phyloP scores from a whole-genome alignment of 768 basidiomycete species.

The Amanita brunnescens region DNA sequence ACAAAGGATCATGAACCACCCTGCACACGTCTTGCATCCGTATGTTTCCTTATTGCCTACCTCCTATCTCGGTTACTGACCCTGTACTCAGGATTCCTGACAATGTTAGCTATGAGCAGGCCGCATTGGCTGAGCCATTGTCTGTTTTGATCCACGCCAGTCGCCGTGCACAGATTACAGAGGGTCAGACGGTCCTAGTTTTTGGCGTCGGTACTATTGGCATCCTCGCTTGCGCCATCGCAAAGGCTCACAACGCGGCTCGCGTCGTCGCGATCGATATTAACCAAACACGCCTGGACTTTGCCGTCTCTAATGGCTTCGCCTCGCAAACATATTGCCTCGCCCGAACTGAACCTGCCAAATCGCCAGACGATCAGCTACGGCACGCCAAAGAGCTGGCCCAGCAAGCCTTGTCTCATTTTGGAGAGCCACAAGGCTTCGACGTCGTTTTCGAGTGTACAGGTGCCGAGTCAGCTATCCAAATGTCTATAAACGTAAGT shows the following conservation, averaged over 20 bases:
- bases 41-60: slow-evolving; percentile 32
- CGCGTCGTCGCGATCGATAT: slow-evolving; percentile 78
- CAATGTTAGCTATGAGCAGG: slow-evolving; percentile 65
- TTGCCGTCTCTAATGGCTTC: slow-evolving; percentile 70
- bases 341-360: slow-evolving; percentile 37
- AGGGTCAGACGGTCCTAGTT: slow-evolving; percentile 71
- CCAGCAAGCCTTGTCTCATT: slow-evolving; percentile 40
- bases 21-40: slow-evolving; percentile 80
- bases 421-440: slow-evolving; percentile 67
- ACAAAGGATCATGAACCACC: slow-evolving; percentile 83
- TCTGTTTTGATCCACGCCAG: slow-evolving; percentile 74
- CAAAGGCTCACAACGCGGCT: slow-evolving; percentile 60
- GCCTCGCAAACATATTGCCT: slow-evolving; percentile 65
- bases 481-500: slow-evolving; percentile 84
- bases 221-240: slow-evolving; percentile 78
- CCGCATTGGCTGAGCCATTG: slow-evolving; percentile 88
- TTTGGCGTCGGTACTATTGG: slow-evolving; percentile 94
- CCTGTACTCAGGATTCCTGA: slow-evolving; percentile 55
- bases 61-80: slow-evolving; percentile 4
- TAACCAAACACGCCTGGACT: slow-evolving; percentile 71
- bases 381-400: slow-evolving; percentile 53
- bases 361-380: slow-evolving; percentile 48
- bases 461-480: slow-evolving; percentile 86
- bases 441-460: slow-evolving; percentile 95
- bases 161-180: slow-evolving; percentile 31